A percentile compares a stretch with the other conserved stretches of the same genome.
phyloP scores from a whole-genome alignment of 805 yeast species.

The Candida railenensis region DNA sequence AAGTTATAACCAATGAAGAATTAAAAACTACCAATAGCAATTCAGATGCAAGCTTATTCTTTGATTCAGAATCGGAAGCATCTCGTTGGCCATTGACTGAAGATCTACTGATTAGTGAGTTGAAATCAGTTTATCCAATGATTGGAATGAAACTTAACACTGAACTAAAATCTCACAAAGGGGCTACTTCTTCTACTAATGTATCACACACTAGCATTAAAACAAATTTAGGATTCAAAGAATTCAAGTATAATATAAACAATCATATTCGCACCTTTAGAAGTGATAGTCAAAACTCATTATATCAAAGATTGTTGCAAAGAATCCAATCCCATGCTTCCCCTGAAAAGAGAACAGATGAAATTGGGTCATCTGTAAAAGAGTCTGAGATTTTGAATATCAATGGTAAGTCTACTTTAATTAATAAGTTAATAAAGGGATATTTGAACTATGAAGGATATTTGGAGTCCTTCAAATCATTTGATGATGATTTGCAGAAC shows the following conservation, averaged over 20 bases:
- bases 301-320: constrained; percentile 19
- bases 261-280: constrained; percentile 51
- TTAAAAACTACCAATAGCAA: constrained; percentile 17
- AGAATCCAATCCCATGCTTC: constrained; percentile 8
- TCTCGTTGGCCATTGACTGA: background rate
- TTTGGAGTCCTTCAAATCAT: constrained; percentile 32
- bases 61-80: constrained; percentile 39
- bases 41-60: constrained; percentile 8
- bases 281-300: constrained; percentile 18
- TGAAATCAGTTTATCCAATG: constrained; percentile 29
- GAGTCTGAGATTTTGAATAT: constrained; percentile 22
- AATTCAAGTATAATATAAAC: constrained; percentile 61
- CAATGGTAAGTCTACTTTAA: constrained; percentile 24
- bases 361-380: background rate
- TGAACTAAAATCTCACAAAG: constrained; percentile 23
- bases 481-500: constrained; percentile 27
- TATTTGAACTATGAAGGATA: constrained; percentile 41
- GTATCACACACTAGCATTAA: constrained; percentile 27
- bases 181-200: constrained; percentile 24
- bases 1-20: constrained; percentile 23
- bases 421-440: constrained; percentile 35
- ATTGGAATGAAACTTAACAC: constrained; percentile 35
- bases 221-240: constrained; percentile 57
- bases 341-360: background rate
- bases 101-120: constrained; percentile 4